Percentiles rank a stretch among this genome's conserved stretches.
Evolutionary conservation across 2,329 filamentous ascomycete genomes (phyloP).

Genomic region (Alternaria hordeiaustralica): DNA sequence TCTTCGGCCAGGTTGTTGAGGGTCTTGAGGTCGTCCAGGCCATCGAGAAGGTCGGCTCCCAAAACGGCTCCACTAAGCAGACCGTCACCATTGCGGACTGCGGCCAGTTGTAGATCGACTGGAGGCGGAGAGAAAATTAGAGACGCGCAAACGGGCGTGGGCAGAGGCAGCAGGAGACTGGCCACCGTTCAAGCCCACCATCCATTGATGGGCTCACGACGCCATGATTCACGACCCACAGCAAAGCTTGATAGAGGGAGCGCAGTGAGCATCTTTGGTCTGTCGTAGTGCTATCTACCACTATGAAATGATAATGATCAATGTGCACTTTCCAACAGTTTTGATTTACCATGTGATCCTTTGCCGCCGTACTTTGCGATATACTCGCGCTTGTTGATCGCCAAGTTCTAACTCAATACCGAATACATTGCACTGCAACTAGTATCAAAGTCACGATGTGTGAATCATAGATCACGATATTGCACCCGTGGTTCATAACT

Average conservation of each 20-base stretch:
- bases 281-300: slow-evolving; percentile 20
- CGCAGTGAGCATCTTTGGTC: slow-evolving; percentile 4
- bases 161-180: not conserved
- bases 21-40: slow-evolving; percentile 34
- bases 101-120: slow-evolving; percentile 27
- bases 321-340: slow-evolving; percentile 1
- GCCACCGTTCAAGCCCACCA: not conserved
- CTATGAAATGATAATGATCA: slow-evolving; percentile 24
- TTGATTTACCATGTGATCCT: not conserved
- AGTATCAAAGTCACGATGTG: not conserved
- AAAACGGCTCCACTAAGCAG: slow-evolving; percentile 27
- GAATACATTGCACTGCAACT: not conserved
- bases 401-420: not conserved
- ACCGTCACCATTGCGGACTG: slow-evolving; percentile 33
- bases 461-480: not conserved
- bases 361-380: not conserved
- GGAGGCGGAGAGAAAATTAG: not conserved
- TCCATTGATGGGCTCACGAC: not conserved
- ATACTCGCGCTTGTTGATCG: not conserved
- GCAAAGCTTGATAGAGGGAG: slow-evolving; percentile 10
- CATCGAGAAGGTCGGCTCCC: slow-evolving; percentile 32
- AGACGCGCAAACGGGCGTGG: not conserved
- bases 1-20: slow-evolving; percentile 73
- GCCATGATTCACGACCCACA: slow-evolving; percentile 12
- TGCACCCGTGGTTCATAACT: not conserved